A percentile compares a stretch with the other conserved stretches of the same genome.
These are phyloP conservation scores for Drechslerella stenobrocha DNA, from an alignment of 2,329 filamentous ascomycete species.

Conservation along the genomic window DNA sequence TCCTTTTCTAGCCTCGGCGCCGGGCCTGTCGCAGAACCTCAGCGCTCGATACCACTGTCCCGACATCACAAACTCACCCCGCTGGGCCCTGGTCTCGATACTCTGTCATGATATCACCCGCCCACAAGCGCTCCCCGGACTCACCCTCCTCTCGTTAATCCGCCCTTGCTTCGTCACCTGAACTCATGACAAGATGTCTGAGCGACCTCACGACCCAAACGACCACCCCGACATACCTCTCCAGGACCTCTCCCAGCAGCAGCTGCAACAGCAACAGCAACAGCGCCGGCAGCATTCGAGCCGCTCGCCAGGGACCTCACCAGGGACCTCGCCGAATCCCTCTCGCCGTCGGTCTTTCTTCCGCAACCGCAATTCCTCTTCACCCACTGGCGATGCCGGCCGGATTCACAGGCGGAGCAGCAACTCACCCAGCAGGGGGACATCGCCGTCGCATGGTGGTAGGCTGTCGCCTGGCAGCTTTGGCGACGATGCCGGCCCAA, in stretches of 20 bases:
- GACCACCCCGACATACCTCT: slow-evolving; percentile 45
- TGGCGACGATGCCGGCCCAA: slow-evolving; percentile 32
- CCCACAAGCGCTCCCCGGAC: slow-evolving; percentile 22
- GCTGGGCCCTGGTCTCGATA: not conserved
- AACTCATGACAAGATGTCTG: slow-evolving; percentile 49
- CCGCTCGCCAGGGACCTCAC: slow-evolving; percentile 40
- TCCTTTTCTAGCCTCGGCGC: not conserved
- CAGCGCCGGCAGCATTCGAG: not conserved
- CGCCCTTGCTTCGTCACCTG: not conserved
- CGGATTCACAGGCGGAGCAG: slow-evolving; percentile 26
- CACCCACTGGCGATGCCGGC: slow-evolving; percentile 25
- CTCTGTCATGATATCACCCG: slow-evolving; percentile 41
- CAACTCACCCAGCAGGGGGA: slow-evolving; percentile 26
- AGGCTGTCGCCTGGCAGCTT: slow-evolving; percentile 13
- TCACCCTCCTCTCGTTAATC: slow-evolving; percentile 32
- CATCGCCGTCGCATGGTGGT: slow-evolving; percentile 8
- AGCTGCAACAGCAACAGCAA: slow-evolving; percentile 1
- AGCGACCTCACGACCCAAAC: slow-evolving; percentile 38
- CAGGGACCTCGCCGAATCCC: slow-evolving; percentile 30
- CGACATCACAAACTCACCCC: not conserved
- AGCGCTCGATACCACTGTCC: not conserved
- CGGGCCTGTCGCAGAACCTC: not conserved
- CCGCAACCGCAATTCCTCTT: slow-evolving; percentile 41
- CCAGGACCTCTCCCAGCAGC: slow-evolving; percentile 44
- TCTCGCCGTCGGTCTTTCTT: slow-evolving; percentile 41